Evolutionary conservation across 1,284 basidiomycete genomes (phyloP).

Genomic region (Coniferiporia weirii): DNA sequence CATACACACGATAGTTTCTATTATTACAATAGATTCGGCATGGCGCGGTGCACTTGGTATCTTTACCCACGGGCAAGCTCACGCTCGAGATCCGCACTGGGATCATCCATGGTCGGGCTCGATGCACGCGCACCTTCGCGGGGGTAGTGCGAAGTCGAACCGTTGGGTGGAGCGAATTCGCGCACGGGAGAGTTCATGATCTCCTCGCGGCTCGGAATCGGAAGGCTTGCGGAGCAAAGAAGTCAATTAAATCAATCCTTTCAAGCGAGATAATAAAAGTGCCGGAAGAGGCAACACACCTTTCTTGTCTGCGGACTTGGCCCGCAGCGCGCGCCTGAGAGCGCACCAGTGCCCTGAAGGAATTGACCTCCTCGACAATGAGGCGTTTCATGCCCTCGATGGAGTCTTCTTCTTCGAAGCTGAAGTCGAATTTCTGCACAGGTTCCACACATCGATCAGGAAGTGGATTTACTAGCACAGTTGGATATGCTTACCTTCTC

Average conservation of each 20-base stretch:
- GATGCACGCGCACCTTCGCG: conserved; percentile 32
- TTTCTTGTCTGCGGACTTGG: conserved; percentile 69
- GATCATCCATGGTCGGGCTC: conserved; percentile 74
- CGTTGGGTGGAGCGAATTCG: conserved; percentile 60
- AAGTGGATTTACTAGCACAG: conserved; percentile 19
- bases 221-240: conserved; percentile 41
- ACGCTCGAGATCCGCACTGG: conserved; percentile 79
- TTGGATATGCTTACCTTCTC: conserved; percentile 43
- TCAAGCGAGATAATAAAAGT: background rate
- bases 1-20: too few relatives aligned
- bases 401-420: conserved; percentile 95
- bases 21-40: too few relatives aligned
- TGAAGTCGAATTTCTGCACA: conserved; percentile 86
- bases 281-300: conserved; percentile 34
- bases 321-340: conserved; percentile 65
- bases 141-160: conserved; percentile 61
- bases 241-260: background rate
- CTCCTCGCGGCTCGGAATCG: conserved; percentile 74
- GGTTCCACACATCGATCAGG: background rate
- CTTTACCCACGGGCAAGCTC: conserved; percentile 50
- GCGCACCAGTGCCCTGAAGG: conserved; percentile 85
- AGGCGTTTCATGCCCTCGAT: conserved; percentile 97
- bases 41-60: background rate
- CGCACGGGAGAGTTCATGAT: conserved; percentile 70
- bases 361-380: conserved; percentile 90